These are phyloP conservation scores for Aspergillus nanangensis DNA, from an alignment of 495 filamentous ascomycete species.

Conservation along the genomic window DNA sequence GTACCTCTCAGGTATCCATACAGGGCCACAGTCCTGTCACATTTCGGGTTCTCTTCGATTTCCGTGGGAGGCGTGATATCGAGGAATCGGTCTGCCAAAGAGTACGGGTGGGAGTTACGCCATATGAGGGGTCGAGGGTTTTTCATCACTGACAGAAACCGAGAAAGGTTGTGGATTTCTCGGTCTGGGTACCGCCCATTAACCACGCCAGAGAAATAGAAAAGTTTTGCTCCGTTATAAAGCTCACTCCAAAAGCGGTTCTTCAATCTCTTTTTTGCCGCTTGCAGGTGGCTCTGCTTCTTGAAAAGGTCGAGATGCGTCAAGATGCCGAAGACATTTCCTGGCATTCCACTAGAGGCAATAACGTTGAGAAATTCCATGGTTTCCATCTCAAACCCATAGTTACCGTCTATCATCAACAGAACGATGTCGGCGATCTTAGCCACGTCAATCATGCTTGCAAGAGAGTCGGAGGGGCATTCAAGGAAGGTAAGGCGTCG, in stretches of 20 bases:
- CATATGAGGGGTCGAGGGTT: constrained; percentile 94
- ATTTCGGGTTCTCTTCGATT: constrained; percentile 81
- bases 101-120: constrained; percentile 94
- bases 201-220: constrained; percentile 91
- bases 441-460: constrained; percentile 89
- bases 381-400: constrained; percentile 98
- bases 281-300: constrained; percentile 81
- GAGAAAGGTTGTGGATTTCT: constrained; percentile 89
- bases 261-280: constrained; percentile 93
- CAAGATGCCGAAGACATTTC: constrained; percentile 94
- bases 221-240: constrained; percentile 93
- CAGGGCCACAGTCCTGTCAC: constrained; percentile 82
- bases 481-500: constrained; percentile 92
- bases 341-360: constrained; percentile 88
- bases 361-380: constrained; percentile 98
- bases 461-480: constrained; percentile 88
- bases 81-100: constrained; percentile 86
- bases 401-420: constrained; percentile 97
- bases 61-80: constrained; percentile 90
- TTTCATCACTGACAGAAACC: constrained; percentile 98
- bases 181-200: constrained; percentile 96
- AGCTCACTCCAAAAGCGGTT: constrained; percentile 94
- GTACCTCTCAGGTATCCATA: constrained; percentile 96
- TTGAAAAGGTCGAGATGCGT: constrained; percentile 95
- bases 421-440: constrained; percentile 97